phyloP scores from a whole-genome alignment of 1,139 yeast genomes.

The Sugiyamaella sp. region DNA sequence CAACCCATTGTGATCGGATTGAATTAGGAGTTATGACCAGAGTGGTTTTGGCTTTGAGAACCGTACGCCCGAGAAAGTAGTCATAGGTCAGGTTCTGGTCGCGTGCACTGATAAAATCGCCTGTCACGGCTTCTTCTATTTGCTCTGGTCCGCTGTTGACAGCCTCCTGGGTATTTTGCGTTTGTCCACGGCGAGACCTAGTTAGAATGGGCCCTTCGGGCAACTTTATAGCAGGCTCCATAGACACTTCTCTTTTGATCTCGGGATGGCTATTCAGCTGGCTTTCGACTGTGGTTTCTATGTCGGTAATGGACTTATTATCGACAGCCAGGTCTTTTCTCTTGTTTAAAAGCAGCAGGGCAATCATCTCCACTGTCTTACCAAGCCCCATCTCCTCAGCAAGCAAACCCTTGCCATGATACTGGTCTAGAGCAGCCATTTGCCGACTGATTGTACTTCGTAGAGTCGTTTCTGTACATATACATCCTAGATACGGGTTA shows the following conservation, averaged over 20 bases:
- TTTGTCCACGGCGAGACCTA: too few relatives aligned
- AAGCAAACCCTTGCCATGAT: constrained; percentile 63
- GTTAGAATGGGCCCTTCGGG: too few relatives aligned
- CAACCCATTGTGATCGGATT: constrained; percentile 80
- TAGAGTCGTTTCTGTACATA: constrained; percentile 30
- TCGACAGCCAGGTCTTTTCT: constrained; percentile 4
- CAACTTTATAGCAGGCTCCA: too few relatives aligned
- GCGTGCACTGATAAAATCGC: background rate
- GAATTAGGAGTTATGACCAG: constrained; percentile 84
- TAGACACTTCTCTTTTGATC: background rate
- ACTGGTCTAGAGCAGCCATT: constrained; percentile 16
- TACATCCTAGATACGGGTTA: constrained; percentile 40
- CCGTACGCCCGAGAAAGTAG: constrained; percentile 50
- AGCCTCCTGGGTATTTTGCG: too few relatives aligned
- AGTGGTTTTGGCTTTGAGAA: constrained; percentile 66
- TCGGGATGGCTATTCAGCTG: background rate
- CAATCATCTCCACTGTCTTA: constrained; percentile 81
- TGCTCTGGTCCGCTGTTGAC: too few relatives aligned
- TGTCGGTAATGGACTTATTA: background rate
- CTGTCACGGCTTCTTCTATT: background rate
- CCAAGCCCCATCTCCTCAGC: constrained; percentile 98
- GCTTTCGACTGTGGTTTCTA: background rate
- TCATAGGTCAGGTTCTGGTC: constrained; percentile 41
- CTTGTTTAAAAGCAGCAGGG: constrained; percentile 63
- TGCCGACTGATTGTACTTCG: constrained; percentile 20